phyloP scores from a whole-genome alignment of 345 rosid genomes.

The Gossypium longicalyx region DNA sequence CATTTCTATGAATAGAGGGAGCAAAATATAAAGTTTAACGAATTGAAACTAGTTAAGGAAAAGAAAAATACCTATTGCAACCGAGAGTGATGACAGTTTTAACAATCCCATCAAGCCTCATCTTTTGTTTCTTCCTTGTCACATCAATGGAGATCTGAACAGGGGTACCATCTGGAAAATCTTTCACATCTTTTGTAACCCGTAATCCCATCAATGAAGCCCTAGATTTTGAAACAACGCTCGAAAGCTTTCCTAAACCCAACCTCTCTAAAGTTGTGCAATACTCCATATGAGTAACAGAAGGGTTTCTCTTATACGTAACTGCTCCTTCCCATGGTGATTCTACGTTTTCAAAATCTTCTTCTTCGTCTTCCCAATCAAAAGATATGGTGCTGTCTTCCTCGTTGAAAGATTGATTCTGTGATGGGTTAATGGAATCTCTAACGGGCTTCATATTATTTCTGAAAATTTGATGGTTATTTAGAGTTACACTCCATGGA shows the following conservation, averaged over 20 bases:
- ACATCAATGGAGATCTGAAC: constrained; percentile 86
- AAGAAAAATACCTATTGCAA: constrained; percentile 60
- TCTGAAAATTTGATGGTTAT: constrained; percentile 5
- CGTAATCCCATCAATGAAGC: constrained; percentile 84
- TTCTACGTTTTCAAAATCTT: constrained; percentile 41
- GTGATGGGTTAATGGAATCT: constrained; percentile 22
- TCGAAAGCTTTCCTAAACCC: constrained; percentile 69
- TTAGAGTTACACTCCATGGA: constrained; percentile 9
- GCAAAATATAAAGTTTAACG: neutral
- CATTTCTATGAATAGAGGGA: neutral
- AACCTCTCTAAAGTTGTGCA: constrained; percentile 94
- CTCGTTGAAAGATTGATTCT: constrained; percentile 25
- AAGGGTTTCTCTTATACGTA: constrained; percentile 66
- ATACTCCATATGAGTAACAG: constrained; percentile 67
- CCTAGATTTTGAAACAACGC: constrained; percentile 54
- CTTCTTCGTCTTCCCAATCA: constrained; percentile 51
- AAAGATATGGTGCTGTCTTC: constrained; percentile 24
- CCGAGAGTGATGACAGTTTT: constrained; percentile 70
- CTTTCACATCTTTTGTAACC: constrained; percentile 80
- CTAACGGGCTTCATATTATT: constrained; percentile 21
- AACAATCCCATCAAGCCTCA: constrained; percentile 89
- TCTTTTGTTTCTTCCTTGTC: constrained; percentile 60
- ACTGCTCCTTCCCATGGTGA: constrained; percentile 95
- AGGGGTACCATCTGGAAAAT: constrained; percentile 81
- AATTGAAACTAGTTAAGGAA: neutral